A percentile compares a stretch with the other conserved stretches of the same genome.
Evolutionary conservation across 352 stramenopile genomes (phyloP).

Genomic region (Plasmopara viticola): DNA sequence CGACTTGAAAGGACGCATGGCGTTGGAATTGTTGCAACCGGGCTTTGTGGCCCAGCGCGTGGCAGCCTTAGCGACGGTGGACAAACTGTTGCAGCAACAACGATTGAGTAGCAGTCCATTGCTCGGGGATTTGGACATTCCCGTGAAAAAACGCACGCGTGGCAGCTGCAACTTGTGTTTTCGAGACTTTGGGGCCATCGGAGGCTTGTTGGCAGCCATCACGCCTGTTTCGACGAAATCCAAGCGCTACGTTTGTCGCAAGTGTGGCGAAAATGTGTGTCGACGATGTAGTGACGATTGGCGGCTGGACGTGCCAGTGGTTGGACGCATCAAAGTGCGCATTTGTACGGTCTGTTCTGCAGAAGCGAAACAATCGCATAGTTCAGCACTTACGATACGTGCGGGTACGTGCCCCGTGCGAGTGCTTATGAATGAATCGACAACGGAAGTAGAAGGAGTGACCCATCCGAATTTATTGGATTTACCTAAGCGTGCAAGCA

Average conservation of each 20-base stretch:
- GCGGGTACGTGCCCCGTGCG: slow-evolving; percentile 16
- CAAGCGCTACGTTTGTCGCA: slow-evolving; percentile 60
- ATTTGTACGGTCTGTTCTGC: slow-evolving; percentile 83
- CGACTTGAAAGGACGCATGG: slow-evolving; percentile 77
- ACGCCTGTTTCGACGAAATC: slow-evolving; percentile 32
- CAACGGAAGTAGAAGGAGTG: slow-evolving; percentile 21
- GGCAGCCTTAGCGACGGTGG: slow-evolving; percentile 56
- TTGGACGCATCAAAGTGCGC: slow-evolving; percentile 66
- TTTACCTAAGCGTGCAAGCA: slow-evolving; percentile 7
- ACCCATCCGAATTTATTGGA: slow-evolving; percentile 21
- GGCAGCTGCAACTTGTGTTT: slow-evolving; percentile 71
- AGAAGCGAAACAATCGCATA: slow-evolving; percentile 56
- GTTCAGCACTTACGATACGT: slow-evolving; percentile 21
- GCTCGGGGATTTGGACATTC: slow-evolving; percentile 73
- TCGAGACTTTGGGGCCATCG: slow-evolving; percentile 43
- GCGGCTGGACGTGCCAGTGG: slow-evolving; percentile 71
- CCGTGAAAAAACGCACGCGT: slow-evolving; percentile 20
- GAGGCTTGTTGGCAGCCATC: slow-evolving; percentile 23
- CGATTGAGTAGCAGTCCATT: slow-evolving; percentile 68
- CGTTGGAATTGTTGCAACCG: slow-evolving; percentile 55
- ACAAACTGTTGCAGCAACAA: slow-evolving; percentile 76
- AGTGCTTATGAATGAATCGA: slow-evolving; percentile 4
- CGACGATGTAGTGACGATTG: slow-evolving; percentile 75
- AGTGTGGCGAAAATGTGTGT: slow-evolving; percentile 74
- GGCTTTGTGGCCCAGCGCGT: slow-evolving; percentile 64